Conservation (phyloP, 306 rosid species). For the Trifolium fragiferum region DNA sequence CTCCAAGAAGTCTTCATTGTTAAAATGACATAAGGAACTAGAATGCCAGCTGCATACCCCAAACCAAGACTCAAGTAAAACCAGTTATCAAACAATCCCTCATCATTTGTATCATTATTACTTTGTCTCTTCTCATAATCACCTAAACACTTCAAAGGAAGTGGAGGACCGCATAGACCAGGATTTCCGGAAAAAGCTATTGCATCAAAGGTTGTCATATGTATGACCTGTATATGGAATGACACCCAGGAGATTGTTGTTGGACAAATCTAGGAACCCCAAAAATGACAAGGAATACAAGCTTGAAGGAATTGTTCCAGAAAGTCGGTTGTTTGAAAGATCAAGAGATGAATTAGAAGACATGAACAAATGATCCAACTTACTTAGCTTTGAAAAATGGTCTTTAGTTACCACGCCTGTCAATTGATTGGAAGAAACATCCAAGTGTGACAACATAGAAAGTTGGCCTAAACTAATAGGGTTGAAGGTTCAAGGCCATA, state of each 20-base stretch:
- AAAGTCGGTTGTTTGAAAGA: conserved; percentile 49
- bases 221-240: conserved; percentile 52
- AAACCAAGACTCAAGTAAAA: conserved; percentile 59
- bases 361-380: not conserved
- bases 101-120: conserved; percentile 4
- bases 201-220: conserved; percentile 47
- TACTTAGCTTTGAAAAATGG: not conserved
- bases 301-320: conserved; percentile 50
- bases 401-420: not conserved
- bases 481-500: not conserved
- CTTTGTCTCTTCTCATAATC: not conserved
- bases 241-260: conserved; percentile 44
- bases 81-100: conserved; percentile 45
- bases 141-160: conserved; percentile 38
- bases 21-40: conserved; percentile 51
- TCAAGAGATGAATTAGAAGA: conserved; percentile 47
- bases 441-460: not conserved
- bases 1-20: conserved; percentile 47
- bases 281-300: conserved; percentile 47
- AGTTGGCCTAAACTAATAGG: conserved; percentile 1
- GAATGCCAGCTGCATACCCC: conserved; percentile 52
- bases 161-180: conserved; percentile 53
- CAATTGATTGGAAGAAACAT: conserved; percentile 8
- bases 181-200: conserved; percentile 49
- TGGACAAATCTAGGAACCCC: conserved; percentile 49